phyloP scores from a whole-genome alignment of 371 early-diverging fungal genomes.

The Lichtheimia hyalospora region DNA sequence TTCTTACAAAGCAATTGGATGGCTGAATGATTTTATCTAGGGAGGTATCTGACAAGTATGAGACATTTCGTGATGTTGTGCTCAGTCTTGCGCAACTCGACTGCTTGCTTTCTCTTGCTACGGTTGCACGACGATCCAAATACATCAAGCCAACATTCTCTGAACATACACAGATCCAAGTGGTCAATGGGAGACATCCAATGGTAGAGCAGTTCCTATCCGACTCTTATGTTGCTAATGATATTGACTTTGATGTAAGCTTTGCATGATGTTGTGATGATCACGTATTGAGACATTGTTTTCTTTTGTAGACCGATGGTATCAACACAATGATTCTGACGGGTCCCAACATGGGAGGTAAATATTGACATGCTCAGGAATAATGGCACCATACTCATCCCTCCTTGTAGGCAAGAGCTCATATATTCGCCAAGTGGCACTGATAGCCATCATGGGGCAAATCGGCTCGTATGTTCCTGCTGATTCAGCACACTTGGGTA shows the following conservation, averaged over 20 bases:
- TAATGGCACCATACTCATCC: no score
- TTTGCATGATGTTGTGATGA: background rate
- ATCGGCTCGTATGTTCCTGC: conserved; percentile 80
- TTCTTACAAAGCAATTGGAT: no score
- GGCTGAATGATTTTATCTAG: conserved; percentile 14
- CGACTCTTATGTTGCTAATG: conserved; percentile 68
- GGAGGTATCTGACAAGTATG: conserved; percentile 63
- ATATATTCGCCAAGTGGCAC: conserved; percentile 74
- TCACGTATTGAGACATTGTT: background rate
- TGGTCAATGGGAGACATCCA: conserved; percentile 64
- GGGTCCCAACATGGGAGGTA: conserved; percentile 94
- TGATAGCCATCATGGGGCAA: conserved; percentile 82
- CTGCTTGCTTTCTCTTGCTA: conserved; percentile 73
- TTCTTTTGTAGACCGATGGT: conserved; percentile 7
- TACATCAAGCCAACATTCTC: conserved; percentile 71
- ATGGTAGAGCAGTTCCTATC: conserved; percentile 47
- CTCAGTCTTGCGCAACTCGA: conserved; percentile 69
- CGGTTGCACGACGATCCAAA: conserved; percentile 62
- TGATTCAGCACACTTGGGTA: conserved; percentile 46
- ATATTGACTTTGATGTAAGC: conserved; percentile 52
- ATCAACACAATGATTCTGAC: conserved; percentile 60
- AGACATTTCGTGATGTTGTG: conserved; percentile 62
- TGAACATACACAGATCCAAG: conserved; percentile 37
- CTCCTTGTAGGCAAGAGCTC: conserved; percentile 58
- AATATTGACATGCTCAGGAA: conserved; percentile 17